Evolutionary conservation across 305 asterid species (phyloP).

Genomic region (Solanum hybrid): DNA sequence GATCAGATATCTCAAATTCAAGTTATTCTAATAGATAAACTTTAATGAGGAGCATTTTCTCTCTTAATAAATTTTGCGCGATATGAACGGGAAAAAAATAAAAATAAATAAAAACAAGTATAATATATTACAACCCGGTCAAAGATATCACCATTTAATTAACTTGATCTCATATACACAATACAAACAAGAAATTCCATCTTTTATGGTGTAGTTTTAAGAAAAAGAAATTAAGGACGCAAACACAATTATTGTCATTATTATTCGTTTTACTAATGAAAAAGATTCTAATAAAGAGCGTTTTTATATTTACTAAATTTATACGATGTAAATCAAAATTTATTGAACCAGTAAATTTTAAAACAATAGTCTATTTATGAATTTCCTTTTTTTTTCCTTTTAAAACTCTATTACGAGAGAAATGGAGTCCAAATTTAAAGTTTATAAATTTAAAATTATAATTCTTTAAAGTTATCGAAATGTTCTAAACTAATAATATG

Average conservation of each 20-base stretch:
- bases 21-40: background rate
- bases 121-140: background rate
- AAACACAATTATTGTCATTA: too few species aligned
- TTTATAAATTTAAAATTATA: too few species aligned
- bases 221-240: too few species aligned
- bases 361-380: background rate
- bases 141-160: background rate
- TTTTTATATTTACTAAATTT: too few species aligned
- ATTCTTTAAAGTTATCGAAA: too few species aligned
- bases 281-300: too few species aligned
- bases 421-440: too few species aligned
- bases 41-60: background rate
- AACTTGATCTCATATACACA: background rate
- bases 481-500: background rate
- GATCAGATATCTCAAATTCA: background rate
- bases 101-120: background rate
- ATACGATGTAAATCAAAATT: too few species aligned
- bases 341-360: too few species aligned
- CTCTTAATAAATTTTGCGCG: background rate
- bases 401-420: too few species aligned
- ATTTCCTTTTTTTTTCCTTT: background rate
- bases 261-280: too few species aligned
- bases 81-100: too few species aligned
- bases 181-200: background rate
- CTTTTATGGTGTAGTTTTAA: background rate